Percentiles rank a stretch among this genome's conserved stretches.
These are phyloP conservation scores for Boletellus ananas DNA, from an alignment of 768 basidiomycete species.

Conservation along the genomic window DNA sequence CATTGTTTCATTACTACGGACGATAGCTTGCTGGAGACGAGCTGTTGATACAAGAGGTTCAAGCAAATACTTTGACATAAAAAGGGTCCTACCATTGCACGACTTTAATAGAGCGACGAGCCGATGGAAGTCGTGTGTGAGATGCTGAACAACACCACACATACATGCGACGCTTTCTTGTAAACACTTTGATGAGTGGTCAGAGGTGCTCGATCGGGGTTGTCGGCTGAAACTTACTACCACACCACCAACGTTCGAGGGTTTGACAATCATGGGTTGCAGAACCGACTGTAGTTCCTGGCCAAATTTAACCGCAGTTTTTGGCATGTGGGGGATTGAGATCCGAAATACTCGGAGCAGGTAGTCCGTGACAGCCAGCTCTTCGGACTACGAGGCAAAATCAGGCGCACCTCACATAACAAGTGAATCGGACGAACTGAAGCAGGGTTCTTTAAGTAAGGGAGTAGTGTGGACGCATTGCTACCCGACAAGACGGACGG, in stretches of 20 bases:
- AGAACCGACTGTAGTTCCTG: constrained; percentile 76
- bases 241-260: constrained; percentile 62
- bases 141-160: constrained; percentile 75
- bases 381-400: constrained; percentile 56
- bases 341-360: constrained; percentile 84
- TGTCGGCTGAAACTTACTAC: constrained; percentile 42
- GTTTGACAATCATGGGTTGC: constrained; percentile 90
- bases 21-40: constrained; percentile 60
- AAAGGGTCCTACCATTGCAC: constrained; percentile 58
- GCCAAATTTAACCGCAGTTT: constrained; percentile 85
- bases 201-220: neutral
- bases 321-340: constrained; percentile 84
- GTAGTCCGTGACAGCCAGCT: constrained; percentile 80
- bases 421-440: constrained; percentile 47
- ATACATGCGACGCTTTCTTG: constrained; percentile 93
- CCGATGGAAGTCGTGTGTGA: constrained; percentile 82
- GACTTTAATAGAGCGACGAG: constrained; percentile 80
- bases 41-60: constrained; percentile 33
- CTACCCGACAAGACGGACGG: constrained; percentile 79
- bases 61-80: neutral
- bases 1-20: constrained; percentile 40
- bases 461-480: constrained; percentile 81
- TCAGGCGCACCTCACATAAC: neutral
- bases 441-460: constrained; percentile 82
- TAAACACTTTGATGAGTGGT: constrained; percentile 50